A percentile compares a stretch with the other conserved stretches of the same genome.
These are phyloP conservation scores for Dictyostelium brefeldianum DNA, from an alignment of 78 protist species.

Conservation along the genomic window DNA sequence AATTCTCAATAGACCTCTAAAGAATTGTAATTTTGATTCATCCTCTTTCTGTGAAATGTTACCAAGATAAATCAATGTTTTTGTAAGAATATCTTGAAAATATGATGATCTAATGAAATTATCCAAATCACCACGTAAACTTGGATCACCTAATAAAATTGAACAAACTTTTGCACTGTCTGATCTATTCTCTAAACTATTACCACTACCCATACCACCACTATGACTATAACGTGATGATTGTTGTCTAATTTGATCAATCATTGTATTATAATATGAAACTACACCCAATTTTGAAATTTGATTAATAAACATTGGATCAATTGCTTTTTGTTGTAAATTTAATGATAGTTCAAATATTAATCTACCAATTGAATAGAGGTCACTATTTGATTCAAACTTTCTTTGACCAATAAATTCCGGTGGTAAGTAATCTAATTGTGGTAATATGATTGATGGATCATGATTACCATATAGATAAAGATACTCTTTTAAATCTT, in stretches of 20 bases:
- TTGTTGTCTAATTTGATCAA: neutral
- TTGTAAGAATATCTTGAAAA: constrained; percentile 36
- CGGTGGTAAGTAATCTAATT: constrained; percentile 53
- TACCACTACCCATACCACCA: too few relatives aligned
- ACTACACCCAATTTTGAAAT: constrained; percentile 47
- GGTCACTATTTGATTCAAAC: constrained; percentile 46
- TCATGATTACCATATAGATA: neutral
- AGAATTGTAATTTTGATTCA: constrained; percentile 66
- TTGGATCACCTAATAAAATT: constrained; percentile 46
- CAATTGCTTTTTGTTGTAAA: neutral
- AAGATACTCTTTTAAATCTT: constrained; percentile 45
- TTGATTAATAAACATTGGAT: neutral
- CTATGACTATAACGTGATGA: neutral
- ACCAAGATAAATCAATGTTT: constrained; percentile 34
- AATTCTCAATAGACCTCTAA: constrained; percentile 33
- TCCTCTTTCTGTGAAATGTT: constrained; percentile 70
- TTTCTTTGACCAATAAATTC: constrained; percentile 32
- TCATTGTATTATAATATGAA: neutral
- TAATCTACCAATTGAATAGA: constrained; percentile 46
- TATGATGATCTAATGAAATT: constrained; percentile 41
- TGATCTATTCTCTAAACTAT: too few relatives aligned
- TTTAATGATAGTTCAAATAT: constrained; percentile 30
- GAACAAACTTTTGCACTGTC: constrained; percentile 60
- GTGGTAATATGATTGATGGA: constrained; percentile 14
- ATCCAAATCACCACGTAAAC: constrained; percentile 48